Evolutionary conservation across 2,329 filamentous ascomycete species (phyloP), one percentile per base, ranked within the genome.

Genomic region (Exophiala viscosa): DNA sequence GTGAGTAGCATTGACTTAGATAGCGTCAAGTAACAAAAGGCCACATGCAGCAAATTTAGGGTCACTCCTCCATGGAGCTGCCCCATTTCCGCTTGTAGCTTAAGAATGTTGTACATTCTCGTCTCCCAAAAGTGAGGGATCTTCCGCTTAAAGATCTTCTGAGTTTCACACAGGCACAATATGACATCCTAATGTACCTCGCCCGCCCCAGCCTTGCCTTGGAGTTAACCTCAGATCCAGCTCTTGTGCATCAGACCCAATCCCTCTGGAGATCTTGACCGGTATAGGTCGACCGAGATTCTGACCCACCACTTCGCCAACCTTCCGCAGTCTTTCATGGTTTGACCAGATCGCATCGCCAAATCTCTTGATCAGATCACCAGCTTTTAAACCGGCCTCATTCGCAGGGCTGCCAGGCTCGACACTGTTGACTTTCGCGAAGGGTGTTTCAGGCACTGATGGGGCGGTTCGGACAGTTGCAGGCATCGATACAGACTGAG

Each of bases 381-480:
- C 91, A 2, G 81, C 73, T 68, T 84, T 85, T 60, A 99, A 73
- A 1, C 93, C 93, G 20, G 93, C 91, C 48, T 80, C 73, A 33
- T 88, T 86, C 8, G 93, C 93, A 10, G 93, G 93, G 64, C 92
- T 93, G 47, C 79, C 80, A 15, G 80, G 70, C 33, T 86, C 84
- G 8, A 99, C 87, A 48, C 81, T 87, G 66, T 96, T 96, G 62
- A 99, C 88, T 67, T 84, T 93, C 31, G 93, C 93, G 68, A 99
- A 99, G 0, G 87, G 83, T 41, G 77, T 76, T 58, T 83, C 79
- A 15, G 61, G 64, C 40, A 59, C 56, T 14, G 61, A 64, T 38
- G 63, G 50, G n/a, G 60, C 57, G 14, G 59, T 54, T 41, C 61
- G 56, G 17, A 59, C 35, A 9, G 34, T 41, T 15, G 52, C 18